These are phyloP conservation scores for Hansenula sp. DNA, from an alignment of 1,139 yeast genomes.

Conservation along the genomic window DNA sequence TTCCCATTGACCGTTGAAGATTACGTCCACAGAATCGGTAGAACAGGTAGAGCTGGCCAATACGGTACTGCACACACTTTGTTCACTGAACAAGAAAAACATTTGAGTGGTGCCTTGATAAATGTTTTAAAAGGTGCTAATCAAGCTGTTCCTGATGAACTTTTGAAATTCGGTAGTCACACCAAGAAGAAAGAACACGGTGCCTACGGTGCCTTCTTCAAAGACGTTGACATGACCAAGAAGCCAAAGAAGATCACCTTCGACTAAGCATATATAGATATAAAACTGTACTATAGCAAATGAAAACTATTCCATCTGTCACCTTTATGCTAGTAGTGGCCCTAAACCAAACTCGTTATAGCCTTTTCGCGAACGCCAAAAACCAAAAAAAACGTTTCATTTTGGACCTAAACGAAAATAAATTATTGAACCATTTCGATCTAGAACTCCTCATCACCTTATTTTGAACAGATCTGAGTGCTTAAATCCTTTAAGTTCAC, in stretches of 20 bases:
- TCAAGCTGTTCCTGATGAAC: constrained; percentile 95
- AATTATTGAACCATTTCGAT: background rate
- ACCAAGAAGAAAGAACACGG: constrained; percentile 96
- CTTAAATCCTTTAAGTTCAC: too few relatives aligned
- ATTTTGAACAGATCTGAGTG: background rate
- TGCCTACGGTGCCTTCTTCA: constrained; percentile 94
- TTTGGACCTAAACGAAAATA: background rate
- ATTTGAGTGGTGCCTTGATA: constrained; percentile 90
- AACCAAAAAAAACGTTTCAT: constrained; percentile 2
- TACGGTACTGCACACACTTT: constrained; percentile 92
- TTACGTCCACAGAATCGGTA: constrained; percentile 95
- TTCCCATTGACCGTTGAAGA: constrained; percentile 98
- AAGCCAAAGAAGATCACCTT: constrained; percentile 92
- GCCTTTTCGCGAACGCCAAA: too few relatives aligned
- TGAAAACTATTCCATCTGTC: too few relatives aligned
- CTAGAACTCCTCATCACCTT: background rate
- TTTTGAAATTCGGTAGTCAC: constrained; percentile 93
- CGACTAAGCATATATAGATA: background rate
- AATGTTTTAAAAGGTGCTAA: constrained; percentile 90
- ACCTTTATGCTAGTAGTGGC: too few relatives aligned
- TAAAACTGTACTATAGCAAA: constrained; percentile 22
- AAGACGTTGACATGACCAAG: constrained; percentile 81
- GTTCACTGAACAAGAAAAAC: constrained; percentile 96
- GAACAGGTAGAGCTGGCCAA: constrained; percentile 98
- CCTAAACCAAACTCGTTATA: background rate